Percentiles rank a stretch among this genome's conserved stretches.
Evolutionary conservation across 441 rosid species (phyloP).

Genomic region (Oxalis stricta): DNA sequence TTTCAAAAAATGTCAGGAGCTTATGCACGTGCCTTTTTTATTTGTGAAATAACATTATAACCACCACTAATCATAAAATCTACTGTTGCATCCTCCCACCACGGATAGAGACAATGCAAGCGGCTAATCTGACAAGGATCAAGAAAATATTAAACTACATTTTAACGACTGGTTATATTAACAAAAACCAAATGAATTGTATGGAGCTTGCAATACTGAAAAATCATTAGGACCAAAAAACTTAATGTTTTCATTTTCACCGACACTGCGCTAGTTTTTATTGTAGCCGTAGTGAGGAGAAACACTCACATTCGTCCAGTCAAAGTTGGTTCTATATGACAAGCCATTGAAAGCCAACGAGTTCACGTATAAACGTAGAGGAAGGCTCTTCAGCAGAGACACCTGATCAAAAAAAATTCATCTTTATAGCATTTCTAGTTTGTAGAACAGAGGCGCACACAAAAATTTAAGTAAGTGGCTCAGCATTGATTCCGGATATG

Average conservation of each 20-base stretch:
- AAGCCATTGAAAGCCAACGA: constrained; percentile 37
- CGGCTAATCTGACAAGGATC: constrained; percentile 46
- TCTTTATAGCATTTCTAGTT: not conserved
- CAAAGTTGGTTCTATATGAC: constrained; percentile 39
- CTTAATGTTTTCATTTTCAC: not conserved
- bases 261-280: not conserved
- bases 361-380: constrained; percentile 43
- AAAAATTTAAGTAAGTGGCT: too few species aligned
- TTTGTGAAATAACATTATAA: constrained; percentile 42
- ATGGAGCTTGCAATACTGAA: constrained; percentile 1
- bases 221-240: not conserved
- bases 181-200: constrained; percentile 1
- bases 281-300: not conserved
- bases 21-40: constrained; percentile 34
- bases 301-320: constrained; percentile 62
- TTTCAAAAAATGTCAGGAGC: too few species aligned
- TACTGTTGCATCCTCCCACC: constrained; percentile 80
- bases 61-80: constrained; percentile 71
- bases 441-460: too few species aligned
- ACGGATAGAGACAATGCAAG: constrained; percentile 65
- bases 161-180: too few species aligned
- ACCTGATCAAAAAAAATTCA: constrained; percentile 22
- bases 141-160: constrained; percentile 1
- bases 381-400: constrained; percentile 54
- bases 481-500: not conserved